phyloP scores from a whole-genome alignment of 306 rosid species.

The Inga leiocalycina region DNA sequence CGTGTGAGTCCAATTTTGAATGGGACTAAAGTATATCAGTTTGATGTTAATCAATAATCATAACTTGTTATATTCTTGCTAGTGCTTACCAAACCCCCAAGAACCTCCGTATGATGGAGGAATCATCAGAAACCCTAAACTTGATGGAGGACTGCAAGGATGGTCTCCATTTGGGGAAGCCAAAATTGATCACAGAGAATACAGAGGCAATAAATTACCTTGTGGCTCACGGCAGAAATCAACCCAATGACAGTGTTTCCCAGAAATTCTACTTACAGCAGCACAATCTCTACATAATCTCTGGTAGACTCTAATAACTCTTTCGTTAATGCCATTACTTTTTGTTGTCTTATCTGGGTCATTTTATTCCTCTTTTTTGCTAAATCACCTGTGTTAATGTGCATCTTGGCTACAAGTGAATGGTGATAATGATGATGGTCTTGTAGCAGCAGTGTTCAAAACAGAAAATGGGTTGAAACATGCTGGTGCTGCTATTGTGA shows the following conservation, averaged over 20 bases:
- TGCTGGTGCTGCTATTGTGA: neutral
- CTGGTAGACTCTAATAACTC: conserved; percentile 38
- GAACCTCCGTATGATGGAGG: conserved; percentile 60
- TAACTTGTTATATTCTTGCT: neutral
- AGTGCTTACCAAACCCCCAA: conserved; percentile 51
- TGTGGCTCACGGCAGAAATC: conserved; percentile 50
- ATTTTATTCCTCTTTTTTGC: neutral
- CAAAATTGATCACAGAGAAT: conserved; percentile 41
- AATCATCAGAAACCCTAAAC: conserved; percentile 47
- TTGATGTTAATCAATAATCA: neutral
- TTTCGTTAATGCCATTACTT: neutral
- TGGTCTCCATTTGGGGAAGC: conserved; percentile 53
- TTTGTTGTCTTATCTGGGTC: neutral
- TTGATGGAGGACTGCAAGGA: conserved; percentile 48
- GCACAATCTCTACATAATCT: conserved; percentile 47
- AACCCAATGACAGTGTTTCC: conserved; percentile 41
- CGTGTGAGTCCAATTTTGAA: too few species aligned
- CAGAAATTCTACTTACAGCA: conserved; percentile 39
- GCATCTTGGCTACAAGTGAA: conserved; percentile 5
- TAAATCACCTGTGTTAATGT: neutral
- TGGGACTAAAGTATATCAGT: too few species aligned
- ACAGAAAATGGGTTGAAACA: neutral
- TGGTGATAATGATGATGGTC: neutral
- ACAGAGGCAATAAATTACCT: conserved; percentile 47
- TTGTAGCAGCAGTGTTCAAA: neutral